Evolutionary conservation across 164 flowering plant species (phyloP).

Genomic region (Tetracentron sinense): DNA sequence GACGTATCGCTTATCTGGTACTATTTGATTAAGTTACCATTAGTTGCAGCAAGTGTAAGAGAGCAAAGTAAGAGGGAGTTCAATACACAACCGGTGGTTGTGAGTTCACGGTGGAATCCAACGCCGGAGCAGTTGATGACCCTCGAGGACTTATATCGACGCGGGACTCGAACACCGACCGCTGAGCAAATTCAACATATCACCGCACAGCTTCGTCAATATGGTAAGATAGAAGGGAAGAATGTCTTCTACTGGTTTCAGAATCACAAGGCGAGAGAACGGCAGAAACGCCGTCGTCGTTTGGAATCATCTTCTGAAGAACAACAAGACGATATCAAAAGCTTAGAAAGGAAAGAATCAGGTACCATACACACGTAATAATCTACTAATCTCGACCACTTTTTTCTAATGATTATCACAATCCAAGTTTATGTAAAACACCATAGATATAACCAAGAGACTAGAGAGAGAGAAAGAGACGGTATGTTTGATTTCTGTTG

Average conservation of each 20-base stretch:
- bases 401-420: no score
- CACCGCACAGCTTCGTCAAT: constrained; percentile 69
- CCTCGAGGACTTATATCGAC: constrained; percentile 64
- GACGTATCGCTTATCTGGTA: not conserved
- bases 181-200: constrained; percentile 83
- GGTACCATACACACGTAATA: constrained; percentile 22
- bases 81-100: constrained; percentile 38
- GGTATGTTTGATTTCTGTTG: no score
- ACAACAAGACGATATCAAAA: constrained; percentile 18
- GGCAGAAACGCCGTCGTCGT: constrained; percentile 80
- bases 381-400: not conserved
- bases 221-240: constrained; percentile 89
- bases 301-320: constrained; percentile 27
- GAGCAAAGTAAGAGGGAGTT: constrained; percentile 52
- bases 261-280: constrained; percentile 86
- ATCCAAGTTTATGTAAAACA: no score
- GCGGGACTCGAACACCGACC: constrained; percentile 79
- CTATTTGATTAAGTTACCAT: not conserved
- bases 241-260: constrained; percentile 97
- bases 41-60: constrained; percentile 17
- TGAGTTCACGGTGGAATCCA: constrained; percentile 87
- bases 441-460: no score
- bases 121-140: constrained; percentile 77
- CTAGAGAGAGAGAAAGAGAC: no score
- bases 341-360: constrained; percentile 40